Evolutionary conservation across 164 flowering plant genomes (phyloP).

Genomic region (Kalanchoe fedtschenkoi): DNA sequence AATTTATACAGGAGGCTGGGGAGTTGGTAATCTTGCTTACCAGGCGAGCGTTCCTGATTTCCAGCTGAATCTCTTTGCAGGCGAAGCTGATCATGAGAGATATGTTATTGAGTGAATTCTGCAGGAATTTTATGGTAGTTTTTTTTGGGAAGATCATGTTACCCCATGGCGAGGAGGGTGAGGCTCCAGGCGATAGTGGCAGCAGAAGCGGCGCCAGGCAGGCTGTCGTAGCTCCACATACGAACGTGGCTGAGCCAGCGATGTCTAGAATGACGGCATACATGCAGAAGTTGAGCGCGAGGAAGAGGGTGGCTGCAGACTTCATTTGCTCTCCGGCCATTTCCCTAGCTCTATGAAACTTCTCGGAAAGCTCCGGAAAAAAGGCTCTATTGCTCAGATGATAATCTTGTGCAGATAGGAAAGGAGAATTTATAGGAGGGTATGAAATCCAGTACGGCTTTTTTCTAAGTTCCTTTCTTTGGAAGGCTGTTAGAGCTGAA

Average conservation of each 20-base stretch:
- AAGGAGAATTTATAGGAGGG: background rate
- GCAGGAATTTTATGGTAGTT: background rate
- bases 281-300: constrained; percentile 83
- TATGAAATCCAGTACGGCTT: background rate
- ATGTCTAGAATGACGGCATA: constrained; percentile 56
- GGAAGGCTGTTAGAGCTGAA: constrained; percentile 32
- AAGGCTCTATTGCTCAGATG: background rate
- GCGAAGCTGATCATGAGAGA: constrained; percentile 52
- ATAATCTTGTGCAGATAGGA: background rate
- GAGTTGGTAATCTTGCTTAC: constrained; percentile 24
- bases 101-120: background rate
- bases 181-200: constrained; percentile 75
- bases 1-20: background rate
- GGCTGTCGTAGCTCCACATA: constrained; percentile 43
- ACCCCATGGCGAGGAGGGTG: constrained; percentile 86
- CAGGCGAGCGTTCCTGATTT: constrained; percentile 50
- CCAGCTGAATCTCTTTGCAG: constrained; percentile 62
- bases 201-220: constrained; percentile 55
- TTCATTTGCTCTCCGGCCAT: constrained; percentile 44
- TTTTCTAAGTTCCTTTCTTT: constrained; percentile 50
- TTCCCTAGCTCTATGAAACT: background rate
- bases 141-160: constrained; percentile 7
- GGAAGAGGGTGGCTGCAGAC: constrained; percentile 39
- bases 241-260: constrained; percentile 56
- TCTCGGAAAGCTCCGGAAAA: background rate